A percentile compares a stretch with the other conserved stretches of the same genome.
Evolutionary conservation across 2,329 filamentous ascomycete genomes (phyloP).

Genomic region (Aspergillus transmontanensis): DNA sequence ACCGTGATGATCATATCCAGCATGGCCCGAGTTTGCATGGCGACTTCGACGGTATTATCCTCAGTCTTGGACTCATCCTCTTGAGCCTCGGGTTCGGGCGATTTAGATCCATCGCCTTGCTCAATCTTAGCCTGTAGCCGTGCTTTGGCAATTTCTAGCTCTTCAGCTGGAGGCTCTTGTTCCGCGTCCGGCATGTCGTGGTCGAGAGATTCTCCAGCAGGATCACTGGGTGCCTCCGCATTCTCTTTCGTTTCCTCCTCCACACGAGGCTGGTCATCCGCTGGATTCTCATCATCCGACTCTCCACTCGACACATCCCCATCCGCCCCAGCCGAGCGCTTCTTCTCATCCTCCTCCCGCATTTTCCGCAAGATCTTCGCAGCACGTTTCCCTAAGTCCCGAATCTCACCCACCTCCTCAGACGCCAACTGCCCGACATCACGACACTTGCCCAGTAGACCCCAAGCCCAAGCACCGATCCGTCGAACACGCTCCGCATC

Average conservation of each 20-base stretch:
- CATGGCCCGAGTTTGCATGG: constrained; percentile 59
- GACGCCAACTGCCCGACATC: constrained; percentile 75
- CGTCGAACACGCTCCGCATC: constrained; percentile 63
- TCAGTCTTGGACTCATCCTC: constrained; percentile 10
- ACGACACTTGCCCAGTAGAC: constrained; percentile 73
- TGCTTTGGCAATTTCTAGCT: constrained; percentile 54
- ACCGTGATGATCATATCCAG: constrained; percentile 91
- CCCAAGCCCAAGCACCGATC: constrained; percentile 84
- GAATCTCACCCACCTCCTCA: constrained; percentile 72
- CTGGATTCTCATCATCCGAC: constrained; percentile 16
- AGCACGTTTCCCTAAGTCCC: constrained; percentile 79
- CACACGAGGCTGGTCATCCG: not conserved
- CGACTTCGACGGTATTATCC: constrained; percentile 23
- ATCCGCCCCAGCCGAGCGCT: constrained; percentile 33
- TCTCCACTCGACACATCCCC: constrained; percentile 29
- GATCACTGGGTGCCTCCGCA: constrained; percentile 2
- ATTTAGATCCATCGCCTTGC: constrained; percentile 23
- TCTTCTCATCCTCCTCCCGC: constrained; percentile 45
- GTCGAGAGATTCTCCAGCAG: constrained; percentile 8
- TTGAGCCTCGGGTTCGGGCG: constrained; percentile 6
- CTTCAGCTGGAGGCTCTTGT: constrained; percentile 19
- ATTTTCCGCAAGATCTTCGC: constrained; percentile 52
- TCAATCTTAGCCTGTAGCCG: constrained; percentile 47
- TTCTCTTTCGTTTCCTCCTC: constrained; percentile 8
- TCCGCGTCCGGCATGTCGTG: constrained; percentile 21